These are phyloP conservation scores for Backusella morwellensis DNA, from an alignment of 192 early-diverging fungal species.

Conservation along the genomic window DNA sequence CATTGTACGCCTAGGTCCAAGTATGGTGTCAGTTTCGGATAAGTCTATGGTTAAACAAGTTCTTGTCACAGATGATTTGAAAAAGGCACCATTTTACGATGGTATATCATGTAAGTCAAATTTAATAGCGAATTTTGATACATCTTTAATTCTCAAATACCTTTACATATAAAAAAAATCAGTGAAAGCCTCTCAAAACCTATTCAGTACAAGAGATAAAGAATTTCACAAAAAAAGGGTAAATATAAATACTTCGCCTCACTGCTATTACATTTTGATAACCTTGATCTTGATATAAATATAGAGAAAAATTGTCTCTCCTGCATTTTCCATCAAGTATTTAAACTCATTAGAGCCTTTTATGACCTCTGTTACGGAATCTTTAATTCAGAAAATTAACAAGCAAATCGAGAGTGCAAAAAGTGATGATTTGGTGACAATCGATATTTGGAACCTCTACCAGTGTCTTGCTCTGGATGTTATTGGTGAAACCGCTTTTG, in stretches of 20 bases:
- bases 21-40: slow-evolving; percentile 20
- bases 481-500: slow-evolving; percentile 48
- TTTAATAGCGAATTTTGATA: not conserved
- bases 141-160: no score
- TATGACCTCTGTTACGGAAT: slow-evolving; percentile 28
- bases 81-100: slow-evolving; percentile 21
- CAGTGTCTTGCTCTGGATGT: slow-evolving; percentile 40
- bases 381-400: slow-evolving; percentile 35
- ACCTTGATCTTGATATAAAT: no score
- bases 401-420: slow-evolving; percentile 2
- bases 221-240: slow-evolving; percentile 37
- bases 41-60: slow-evolving; percentile 38
- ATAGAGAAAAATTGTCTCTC: slow-evolving; percentile 45
- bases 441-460: slow-evolving; percentile 39
- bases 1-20: slow-evolving; percentile 22
- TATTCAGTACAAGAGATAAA: slow-evolving; percentile 37
- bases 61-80: slow-evolving; percentile 25
- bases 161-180: no score
- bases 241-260: not conserved
- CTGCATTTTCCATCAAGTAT: slow-evolving; percentile 46
- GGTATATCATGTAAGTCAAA: slow-evolving; percentile 13
- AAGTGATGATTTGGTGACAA: slow-evolving; percentile 12
- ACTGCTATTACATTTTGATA: no score
- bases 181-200: slow-evolving; percentile 7
- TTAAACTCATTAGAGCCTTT: slow-evolving; percentile 47